phyloP scores from a whole-genome alignment of 2,329 filamentous ascomycete species.

The Penicillium brasilianum region DNA sequence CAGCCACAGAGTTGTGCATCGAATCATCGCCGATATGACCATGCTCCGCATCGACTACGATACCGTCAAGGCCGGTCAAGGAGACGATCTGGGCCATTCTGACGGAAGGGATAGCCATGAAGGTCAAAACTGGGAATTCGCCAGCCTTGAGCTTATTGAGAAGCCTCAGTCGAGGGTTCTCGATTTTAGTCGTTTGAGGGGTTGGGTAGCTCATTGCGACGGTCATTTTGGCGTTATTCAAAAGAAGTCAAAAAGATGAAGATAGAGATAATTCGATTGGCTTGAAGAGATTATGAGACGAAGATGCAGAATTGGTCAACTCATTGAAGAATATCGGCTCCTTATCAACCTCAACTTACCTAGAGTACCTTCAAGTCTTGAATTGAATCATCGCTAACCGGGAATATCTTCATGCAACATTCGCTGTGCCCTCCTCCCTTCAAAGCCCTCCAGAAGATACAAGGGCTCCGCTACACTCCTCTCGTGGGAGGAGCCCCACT shows the following conservation, averaged over 20 bases:
- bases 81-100: slow-evolving; percentile 29
- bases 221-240: neutral
- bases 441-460: neutral
- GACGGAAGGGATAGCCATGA: slow-evolving; percentile 28
- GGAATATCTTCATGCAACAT: neutral
- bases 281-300: neutral
- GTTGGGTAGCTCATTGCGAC: slow-evolving; percentile 14
- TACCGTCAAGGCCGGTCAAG: slow-evolving; percentile 28
- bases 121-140: slow-evolving; percentile 28
- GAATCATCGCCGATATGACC: slow-evolving; percentile 37
- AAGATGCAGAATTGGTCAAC: neutral
- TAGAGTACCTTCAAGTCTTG: neutral
- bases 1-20: slow-evolving; percentile 36
- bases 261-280: neutral
- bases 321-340: neutral
- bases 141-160: slow-evolving; percentile 23
- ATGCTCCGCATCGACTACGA: slow-evolving; percentile 35
- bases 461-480: neutral
- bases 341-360: neutral
- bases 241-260: neutral
- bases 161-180: slow-evolving; percentile 23
- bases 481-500: slow-evolving; percentile 27
- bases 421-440: neutral
- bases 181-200: slow-evolving; percentile 10
- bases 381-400: neutral